Conservation (phyloP, 148 eudicot genomes). For the Vaccinium myrtillus region DNA sequence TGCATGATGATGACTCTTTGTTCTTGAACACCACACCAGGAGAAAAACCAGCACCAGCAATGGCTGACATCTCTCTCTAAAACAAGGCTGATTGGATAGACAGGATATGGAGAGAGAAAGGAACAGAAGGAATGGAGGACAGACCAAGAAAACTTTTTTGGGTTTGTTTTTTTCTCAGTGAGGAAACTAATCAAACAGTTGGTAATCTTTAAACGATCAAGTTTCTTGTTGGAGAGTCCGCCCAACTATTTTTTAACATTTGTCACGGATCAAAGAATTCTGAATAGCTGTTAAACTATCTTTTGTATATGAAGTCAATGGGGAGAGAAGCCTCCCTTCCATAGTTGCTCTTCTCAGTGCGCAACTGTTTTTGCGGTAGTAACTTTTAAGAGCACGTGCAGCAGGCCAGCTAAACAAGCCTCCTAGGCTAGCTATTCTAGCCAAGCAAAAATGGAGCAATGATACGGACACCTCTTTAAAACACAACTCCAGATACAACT, state of each 20-base stretch:
- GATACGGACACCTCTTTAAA: too few species aligned
- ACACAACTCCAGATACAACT: too few species aligned
- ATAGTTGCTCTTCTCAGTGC: neutral
- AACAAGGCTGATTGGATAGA: conserved; percentile 1
- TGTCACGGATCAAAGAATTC: neutral
- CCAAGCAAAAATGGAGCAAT: too few species aligned
- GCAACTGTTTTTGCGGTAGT: neutral
- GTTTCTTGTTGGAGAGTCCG: conserved; percentile 2
- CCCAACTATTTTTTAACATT: neutral
- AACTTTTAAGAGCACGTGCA: neutral
- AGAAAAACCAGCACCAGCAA: conserved; percentile 28
- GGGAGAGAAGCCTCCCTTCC: neutral
- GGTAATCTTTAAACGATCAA: neutral
- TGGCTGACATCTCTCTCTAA: conserved; percentile 23
- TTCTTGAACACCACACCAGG: conserved; percentile 28
- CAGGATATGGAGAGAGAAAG: neutral
- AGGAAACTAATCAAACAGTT: neutral
- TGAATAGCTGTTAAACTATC: neutral
- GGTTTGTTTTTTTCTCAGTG: neutral
- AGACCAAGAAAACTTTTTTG: neutral
- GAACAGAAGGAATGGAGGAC: neutral
- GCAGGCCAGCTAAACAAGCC: too few species aligned
- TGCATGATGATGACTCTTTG: conserved; percentile 21
- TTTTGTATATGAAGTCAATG: neutral
- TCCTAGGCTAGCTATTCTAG: too few species aligned